Evolutionary conservation across 2,329 filamentous ascomycete species (phyloP).

Genomic region (Penicillium sp.): DNA sequence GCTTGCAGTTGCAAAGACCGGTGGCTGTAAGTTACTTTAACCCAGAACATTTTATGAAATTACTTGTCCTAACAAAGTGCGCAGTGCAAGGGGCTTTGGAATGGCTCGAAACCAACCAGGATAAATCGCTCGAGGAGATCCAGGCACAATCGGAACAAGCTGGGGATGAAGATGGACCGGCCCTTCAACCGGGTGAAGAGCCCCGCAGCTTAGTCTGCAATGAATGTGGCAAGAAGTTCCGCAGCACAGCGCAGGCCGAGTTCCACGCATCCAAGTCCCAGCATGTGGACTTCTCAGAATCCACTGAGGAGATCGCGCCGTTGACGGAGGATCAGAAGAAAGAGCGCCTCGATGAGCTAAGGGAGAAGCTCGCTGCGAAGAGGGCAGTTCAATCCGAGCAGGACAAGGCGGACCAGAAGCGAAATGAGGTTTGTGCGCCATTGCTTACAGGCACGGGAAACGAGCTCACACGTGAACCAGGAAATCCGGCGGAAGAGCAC

Average conservation of each 20-base stretch:
- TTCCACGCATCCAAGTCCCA: slow-evolving; percentile 90
- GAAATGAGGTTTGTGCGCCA: slow-evolving; percentile 64
- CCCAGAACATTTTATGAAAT: neutral
- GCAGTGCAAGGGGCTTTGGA: slow-evolving; percentile 82
- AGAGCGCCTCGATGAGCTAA: slow-evolving; percentile 69
- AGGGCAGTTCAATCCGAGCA: slow-evolving; percentile 61
- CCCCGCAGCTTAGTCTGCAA: slow-evolving; percentile 86
- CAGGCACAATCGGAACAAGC: slow-evolving; percentile 54
- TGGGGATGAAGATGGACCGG: slow-evolving; percentile 55
- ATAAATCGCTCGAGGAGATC: slow-evolving; percentile 80
- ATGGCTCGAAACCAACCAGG: slow-evolving; percentile 90
- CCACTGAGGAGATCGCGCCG: slow-evolving; percentile 84
- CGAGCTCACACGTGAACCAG: slow-evolving; percentile 24
- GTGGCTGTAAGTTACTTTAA: slow-evolving; percentile 59
- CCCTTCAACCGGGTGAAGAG: slow-evolving; percentile 64
- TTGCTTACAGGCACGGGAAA: neutral
- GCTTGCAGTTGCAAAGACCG: slow-evolving; percentile 77
- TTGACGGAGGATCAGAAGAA: slow-evolving; percentile 90
- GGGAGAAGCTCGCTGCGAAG: slow-evolving; percentile 68
- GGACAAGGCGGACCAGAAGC: slow-evolving; percentile 77
- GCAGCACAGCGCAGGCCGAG: slow-evolving; percentile 73
- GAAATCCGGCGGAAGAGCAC: slow-evolving; percentile 80
- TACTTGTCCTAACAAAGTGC: slow-evolving; percentile 9
- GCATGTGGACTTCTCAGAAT: slow-evolving; percentile 88
- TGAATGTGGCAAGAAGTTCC: slow-evolving; percentile 88